phyloP scores from a whole-genome alignment of 2,329 filamentous ascomycete genomes.

The Monilinia polystroma region DNA sequence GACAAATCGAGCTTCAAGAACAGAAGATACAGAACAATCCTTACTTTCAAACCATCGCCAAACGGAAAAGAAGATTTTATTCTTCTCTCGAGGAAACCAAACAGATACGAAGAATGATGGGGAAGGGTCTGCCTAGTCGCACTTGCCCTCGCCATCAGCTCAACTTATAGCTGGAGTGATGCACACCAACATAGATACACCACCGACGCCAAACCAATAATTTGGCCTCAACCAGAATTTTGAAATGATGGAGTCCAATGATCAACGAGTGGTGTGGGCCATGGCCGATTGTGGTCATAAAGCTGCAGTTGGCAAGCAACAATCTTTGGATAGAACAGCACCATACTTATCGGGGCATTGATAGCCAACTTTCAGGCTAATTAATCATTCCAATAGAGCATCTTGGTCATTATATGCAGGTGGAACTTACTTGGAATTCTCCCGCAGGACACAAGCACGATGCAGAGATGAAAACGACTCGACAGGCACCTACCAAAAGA shows the following conservation, averaged over 20 bases:
- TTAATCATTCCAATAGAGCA: not conserved
- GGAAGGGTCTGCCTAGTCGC: not conserved
- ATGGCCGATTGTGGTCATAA: not conserved
- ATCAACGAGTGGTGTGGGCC: not conserved
- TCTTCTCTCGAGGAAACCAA: not conserved
- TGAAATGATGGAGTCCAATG: not conserved
- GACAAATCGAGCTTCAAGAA: not conserved
- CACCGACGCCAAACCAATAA: not conserved
- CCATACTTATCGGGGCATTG: not conserved
- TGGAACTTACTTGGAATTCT: not conserved
- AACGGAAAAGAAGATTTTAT: not conserved
- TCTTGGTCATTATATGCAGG: not conserved
- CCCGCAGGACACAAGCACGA: not conserved
- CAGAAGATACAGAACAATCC: not conserved
- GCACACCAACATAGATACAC: not conserved
- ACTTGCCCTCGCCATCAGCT: not conserved
- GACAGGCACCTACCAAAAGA: not conserved
- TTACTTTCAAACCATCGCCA: not conserved
- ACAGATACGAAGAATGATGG: not conserved
- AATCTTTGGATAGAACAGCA: not conserved
- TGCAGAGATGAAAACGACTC: not conserved
- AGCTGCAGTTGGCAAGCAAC: not conserved
- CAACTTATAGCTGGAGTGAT: not conserved
- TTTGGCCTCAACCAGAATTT: not conserved
- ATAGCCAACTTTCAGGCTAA: not conserved